Percentiles rank a stretch among this genome's conserved stretches.
Conservation (phyloP, 2,329 filamentous ascomycete species). For the Penicillium sp. region DNA sequence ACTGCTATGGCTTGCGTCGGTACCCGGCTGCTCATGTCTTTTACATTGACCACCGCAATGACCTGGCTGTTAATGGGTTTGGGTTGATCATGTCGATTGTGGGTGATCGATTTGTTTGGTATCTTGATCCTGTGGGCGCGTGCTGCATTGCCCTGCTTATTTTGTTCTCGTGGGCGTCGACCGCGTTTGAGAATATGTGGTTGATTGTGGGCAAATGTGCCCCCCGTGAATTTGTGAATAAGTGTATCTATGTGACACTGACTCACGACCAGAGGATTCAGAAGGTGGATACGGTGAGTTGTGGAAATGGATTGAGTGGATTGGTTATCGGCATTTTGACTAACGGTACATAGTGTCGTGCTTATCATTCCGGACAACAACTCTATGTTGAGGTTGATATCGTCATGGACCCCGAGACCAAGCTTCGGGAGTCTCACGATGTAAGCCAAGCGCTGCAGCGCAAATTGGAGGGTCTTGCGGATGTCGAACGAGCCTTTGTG, state of each 20-base stretch:
- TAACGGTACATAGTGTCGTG: slow-evolving; percentile 9
- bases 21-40: slow-evolving; percentile 14
- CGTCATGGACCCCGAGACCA: slow-evolving; percentile 15
- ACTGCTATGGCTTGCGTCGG: slow-evolving; percentile 9
- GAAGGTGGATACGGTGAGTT: slow-evolving; percentile 12
- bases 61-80: slow-evolving; percentile 14
- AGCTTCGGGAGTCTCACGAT: slow-evolving; percentile 14
- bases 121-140: slow-evolving; percentile 11
- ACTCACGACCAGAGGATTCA: slow-evolving; percentile 14
- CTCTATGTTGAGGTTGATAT: slow-evolving; percentile 15
- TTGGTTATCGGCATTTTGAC: background rate
- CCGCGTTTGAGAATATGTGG: slow-evolving; percentile 14
- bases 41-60: slow-evolving; percentile 14
- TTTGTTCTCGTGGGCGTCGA: slow-evolving; percentile 13
- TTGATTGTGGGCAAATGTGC: slow-evolving; percentile 14
- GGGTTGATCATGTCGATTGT: slow-evolving; percentile 12
- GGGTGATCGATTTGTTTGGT: slow-evolving; percentile 13
- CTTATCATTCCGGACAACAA: slow-evolving; percentile 12
- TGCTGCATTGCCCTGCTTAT: slow-evolving; percentile 15
- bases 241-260: slow-evolving; percentile 14
- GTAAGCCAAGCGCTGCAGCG: slow-evolving; percentile 14
- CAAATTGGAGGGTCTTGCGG: slow-evolving; percentile 13
- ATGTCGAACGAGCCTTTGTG: slow-evolving; percentile 15
- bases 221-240: slow-evolving; percentile 11
- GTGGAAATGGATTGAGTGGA: background rate